Conservation (phyloP, 176 grass and related monocot genomes). For the Oryza longistaminata region DNA sequence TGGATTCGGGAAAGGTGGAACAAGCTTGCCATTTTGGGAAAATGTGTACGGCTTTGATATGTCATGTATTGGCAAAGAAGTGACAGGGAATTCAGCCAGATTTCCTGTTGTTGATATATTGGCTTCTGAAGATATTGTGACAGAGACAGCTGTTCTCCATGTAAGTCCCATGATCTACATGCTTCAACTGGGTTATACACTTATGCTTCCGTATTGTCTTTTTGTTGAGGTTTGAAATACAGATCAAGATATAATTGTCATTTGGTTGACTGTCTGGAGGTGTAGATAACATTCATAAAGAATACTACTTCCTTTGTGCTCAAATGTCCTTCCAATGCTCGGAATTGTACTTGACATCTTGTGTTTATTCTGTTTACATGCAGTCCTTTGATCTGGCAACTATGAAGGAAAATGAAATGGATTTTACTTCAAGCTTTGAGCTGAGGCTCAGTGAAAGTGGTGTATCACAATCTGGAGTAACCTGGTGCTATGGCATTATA, state of each 20-base stretch:
- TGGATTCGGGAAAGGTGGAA: conserved; percentile 92
- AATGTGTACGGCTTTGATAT: conserved; percentile 92
- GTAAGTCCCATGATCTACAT: conserved; percentile 51
- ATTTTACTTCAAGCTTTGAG: conserved; percentile 83
- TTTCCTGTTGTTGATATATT: conserved; percentile 77
- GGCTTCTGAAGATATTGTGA: conserved; percentile 67
- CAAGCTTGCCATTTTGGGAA: conserved; percentile 92
- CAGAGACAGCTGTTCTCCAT: conserved; percentile 66
- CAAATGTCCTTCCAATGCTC: not conserved
- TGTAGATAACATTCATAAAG: not conserved
- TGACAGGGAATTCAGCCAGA: conserved; percentile 54
- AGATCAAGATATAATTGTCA: not conserved
- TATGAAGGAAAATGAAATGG: conserved; percentile 81
- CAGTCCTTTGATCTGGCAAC: conserved; percentile 84
- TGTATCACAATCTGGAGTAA: conserved; percentile 1
- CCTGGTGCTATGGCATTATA: conserved; percentile 79
- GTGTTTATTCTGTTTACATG: conserved; percentile 7
- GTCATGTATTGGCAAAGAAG: conserved; percentile 88
- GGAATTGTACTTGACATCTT: conserved; percentile 25
- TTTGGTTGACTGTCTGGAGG: not conserved
- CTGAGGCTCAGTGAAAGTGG: conserved; percentile 49
- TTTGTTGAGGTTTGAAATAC: not conserved
- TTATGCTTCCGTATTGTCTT: not conserved
- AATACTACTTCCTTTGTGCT: not conserved
- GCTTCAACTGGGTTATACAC: not conserved